Evolutionary conservation across 208 protist species (phyloP), one percentile per base, ranked within the genome.

Genomic region (Trypanosoma caninum): DNA sequence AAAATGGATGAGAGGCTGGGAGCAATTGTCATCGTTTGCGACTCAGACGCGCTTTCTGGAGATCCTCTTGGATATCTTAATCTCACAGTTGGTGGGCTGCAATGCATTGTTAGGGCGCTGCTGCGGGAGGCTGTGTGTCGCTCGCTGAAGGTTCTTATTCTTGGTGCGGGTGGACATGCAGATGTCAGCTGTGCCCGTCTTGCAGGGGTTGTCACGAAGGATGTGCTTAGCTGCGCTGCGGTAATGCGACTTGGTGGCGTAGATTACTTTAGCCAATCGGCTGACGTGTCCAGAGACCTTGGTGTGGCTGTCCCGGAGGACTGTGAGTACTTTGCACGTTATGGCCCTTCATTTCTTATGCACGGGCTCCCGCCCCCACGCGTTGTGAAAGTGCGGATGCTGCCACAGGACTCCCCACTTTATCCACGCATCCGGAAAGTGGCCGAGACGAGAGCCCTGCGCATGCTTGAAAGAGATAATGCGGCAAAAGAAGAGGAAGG

Each of bases 1-100:
- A 68, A 54, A 33, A 10, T 63, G 64, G 40, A 30, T 53, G 47
- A 79, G 94, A 9, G 97, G 96, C 93, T 98, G 7, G 81, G 76
- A 10, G 97, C 94, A 2, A 65, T 99, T 59, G 91, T 99, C 7
- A 67, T 99, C 10, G 97, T 99, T 56, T 99, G 97, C 73, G 98
- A 97, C 14, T 91, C 97, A 0, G 97, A 99, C 77, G 94, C 87
- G 10, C 70, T 99, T 0, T 76, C 80, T n/a, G 94, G 96, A 11
- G 98, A 99, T 69, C 83, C 93, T 9, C 57, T 98, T 1, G 97
- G 97, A 14, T 76, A 64, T 35, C 97, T 99, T 54, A 99, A 99
- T 72, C 67, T 98, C 23, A 66, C 63, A 41, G 51, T 86, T 33
- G 79, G 59, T 18, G 79, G 73, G 5, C 30, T 76, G 20, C 75